Percentiles rank a stretch among this genome's conserved stretches.
phyloP scores from a whole-genome alignment of 225 moss, liverwort and hornwort genomes.

The Thuidium tamariscinum region DNA sequence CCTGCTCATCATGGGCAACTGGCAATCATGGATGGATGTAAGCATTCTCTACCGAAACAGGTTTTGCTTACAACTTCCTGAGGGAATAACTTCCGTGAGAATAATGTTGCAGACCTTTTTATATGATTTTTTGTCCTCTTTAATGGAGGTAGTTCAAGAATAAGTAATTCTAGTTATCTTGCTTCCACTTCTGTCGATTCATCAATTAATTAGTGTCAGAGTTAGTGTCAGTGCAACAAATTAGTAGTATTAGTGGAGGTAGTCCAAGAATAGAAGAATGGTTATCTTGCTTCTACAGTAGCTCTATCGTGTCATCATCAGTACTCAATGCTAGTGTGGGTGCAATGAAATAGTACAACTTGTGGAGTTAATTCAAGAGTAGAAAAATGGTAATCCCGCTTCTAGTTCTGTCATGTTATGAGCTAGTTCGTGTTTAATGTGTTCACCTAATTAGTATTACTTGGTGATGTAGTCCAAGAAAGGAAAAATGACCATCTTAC shows the following conservation, averaged over 20 bases:
- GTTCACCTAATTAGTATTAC: neutral
- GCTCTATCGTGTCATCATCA: no score
- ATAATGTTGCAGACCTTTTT: neutral
- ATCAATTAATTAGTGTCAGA: no score
- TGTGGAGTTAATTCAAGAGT: neutral
- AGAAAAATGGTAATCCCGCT: neutral
- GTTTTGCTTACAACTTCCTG: neutral
- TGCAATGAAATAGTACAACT: no score
- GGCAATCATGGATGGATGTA: conserved; percentile 87
- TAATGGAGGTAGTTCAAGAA: neutral
- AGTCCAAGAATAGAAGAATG: neutral
- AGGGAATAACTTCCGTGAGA: neutral
- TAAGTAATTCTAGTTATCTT: neutral
- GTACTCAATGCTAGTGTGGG: no score
- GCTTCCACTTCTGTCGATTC: neutral
- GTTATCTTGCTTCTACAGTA: neutral
- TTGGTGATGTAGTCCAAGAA: neutral
- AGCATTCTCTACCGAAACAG: neutral
- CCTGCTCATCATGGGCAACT: conserved; percentile 81
- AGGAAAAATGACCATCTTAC: neutral
- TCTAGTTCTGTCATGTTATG: neutral
- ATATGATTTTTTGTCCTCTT: neutral
- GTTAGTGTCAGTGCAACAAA: neutral
- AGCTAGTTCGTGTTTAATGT: neutral
- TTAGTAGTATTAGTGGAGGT: neutral